Evolutionary conservation across 148 eudicot genomes (phyloP).

Genomic region (Amaranthus cruentus): DNA sequence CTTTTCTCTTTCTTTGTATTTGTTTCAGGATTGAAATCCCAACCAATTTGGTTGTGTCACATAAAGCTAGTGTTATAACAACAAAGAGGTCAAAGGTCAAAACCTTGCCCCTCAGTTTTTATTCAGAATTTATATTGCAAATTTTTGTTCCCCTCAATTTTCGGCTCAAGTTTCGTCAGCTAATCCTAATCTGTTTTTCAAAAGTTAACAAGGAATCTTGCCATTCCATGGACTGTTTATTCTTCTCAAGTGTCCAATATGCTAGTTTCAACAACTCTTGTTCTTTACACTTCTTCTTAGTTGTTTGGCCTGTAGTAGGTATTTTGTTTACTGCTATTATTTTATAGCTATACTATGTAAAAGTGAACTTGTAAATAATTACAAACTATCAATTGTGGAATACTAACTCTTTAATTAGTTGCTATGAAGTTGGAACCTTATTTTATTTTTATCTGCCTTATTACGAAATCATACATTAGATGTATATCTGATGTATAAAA

Average conservation of each 20-base stretch:
- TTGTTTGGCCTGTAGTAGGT: not conserved
- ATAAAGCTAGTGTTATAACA: too few relatives aligned
- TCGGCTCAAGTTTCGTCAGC: not conserved
- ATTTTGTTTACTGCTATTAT: not conserved
- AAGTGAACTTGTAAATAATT: too few relatives aligned
- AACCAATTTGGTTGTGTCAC: too few relatives aligned
- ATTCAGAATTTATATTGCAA: too few relatives aligned
- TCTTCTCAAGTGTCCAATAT: not conserved
- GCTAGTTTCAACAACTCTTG: not conserved
- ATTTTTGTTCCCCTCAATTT: not conserved
- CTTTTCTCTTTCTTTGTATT: too few relatives aligned
- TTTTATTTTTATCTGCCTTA: not conserved
- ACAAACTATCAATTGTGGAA: too few relatives aligned
- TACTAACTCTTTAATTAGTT: too few relatives aligned
- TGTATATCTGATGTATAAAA: not conserved
- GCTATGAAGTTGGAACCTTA: not conserved
- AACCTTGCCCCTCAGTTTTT: too few relatives aligned
- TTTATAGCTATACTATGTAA: too few relatives aligned
- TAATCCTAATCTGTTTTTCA: not conserved
- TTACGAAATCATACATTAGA: not conserved
- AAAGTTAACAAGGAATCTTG: not conserved
- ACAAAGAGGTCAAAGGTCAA: too few relatives aligned
- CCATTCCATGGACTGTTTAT: not conserved
- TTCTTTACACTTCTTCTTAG: slow-evolving; percentile 7
- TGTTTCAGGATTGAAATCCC: too few relatives aligned